Conservation (phyloP, 1,284 basidiomycete genomes). For the Cutaneotrichosporon curvatum region DNA sequence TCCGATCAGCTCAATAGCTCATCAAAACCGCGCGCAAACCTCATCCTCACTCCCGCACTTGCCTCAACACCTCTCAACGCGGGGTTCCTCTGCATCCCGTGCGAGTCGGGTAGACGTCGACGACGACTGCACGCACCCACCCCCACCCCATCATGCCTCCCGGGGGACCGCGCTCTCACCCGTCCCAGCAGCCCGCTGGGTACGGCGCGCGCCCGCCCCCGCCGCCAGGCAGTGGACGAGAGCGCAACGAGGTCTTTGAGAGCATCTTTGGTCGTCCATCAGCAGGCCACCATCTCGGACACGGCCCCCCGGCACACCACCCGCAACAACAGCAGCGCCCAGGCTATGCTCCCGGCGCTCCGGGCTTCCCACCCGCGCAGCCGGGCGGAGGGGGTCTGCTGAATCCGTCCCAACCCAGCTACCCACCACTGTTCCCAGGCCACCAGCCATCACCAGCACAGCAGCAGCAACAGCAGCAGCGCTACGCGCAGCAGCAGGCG, state of each 20-base stretch:
- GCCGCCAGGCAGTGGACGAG: neutral
- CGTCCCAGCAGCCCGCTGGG: slow-evolving; percentile 1
- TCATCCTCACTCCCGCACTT: too few species aligned
- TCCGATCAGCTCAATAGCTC: too few species aligned
- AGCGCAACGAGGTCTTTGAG: slow-evolving; percentile 43
- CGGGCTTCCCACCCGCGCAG: neutral
- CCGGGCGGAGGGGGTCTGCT: neutral
- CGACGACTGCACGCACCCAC: neutral
- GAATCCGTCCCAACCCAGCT: slow-evolving; percentile 7
- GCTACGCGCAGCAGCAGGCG: neutral
- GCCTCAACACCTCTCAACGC: too few species aligned
- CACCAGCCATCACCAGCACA: slow-evolving; percentile 3
- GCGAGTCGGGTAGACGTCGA: too few species aligned
- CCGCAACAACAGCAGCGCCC: neutral
- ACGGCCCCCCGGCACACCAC: slow-evolving; percentile 3
- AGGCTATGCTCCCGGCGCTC: neutral
- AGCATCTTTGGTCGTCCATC: slow-evolving; percentile 46
- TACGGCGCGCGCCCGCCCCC: neutral
- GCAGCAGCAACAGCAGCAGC: slow-evolving; percentile 2
- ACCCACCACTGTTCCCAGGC: slow-evolving; percentile 4
- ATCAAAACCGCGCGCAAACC: too few species aligned
- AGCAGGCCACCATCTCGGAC: slow-evolving; percentile 39
- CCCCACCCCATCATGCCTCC: slow-evolving; percentile 3
- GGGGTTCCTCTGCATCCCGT: too few species aligned
- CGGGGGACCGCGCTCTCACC: slow-evolving; percentile 8